Percentiles rank a stretch among this genome's conserved stretches.
Evolutionary conservation across 2,329 filamentous ascomycete species (phyloP).

Genomic region (Trichoderma koningii): DNA sequence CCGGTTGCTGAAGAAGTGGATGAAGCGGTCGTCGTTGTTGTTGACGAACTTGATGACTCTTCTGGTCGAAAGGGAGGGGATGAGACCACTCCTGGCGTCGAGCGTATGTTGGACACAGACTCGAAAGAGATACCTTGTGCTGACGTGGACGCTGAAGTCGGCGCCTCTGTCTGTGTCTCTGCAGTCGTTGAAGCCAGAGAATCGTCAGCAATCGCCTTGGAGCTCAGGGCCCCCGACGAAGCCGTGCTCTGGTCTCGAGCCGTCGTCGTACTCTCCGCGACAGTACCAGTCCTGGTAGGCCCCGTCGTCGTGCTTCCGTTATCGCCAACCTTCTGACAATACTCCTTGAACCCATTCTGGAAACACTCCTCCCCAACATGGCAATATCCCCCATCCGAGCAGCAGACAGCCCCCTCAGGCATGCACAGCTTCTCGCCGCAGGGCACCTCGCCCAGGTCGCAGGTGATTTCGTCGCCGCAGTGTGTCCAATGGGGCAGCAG

Average conservation of each 20-base stretch:
- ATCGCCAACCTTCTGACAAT: not conserved
- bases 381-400: not conserved
- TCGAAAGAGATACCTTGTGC: not conserved
- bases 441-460: constrained; percentile 6
- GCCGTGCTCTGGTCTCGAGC: not conserved
- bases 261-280: not conserved
- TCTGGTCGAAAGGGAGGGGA: not conserved
- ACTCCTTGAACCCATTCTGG: constrained; percentile 2
- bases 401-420: constrained; percentile 1
- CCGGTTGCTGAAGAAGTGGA: not conserved
- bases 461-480: not conserved
- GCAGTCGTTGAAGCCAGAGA: not conserved
- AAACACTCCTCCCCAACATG: constrained; percentile 8
- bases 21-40: not conserved
- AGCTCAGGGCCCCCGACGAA: not conserved
- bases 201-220: not conserved
- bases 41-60: not conserved
- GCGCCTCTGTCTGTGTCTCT: not conserved
- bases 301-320: not conserved
- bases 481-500: constrained; percentile 7
- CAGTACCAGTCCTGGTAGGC: not conserved
- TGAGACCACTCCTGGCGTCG: not conserved
- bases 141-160: not conserved
- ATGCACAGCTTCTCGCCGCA: constrained; percentile 15
- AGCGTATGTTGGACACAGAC: not conserved